Base-by-base conservation (phyloP, 257 asterid species). In the Penstemon barbatus region DNA sequence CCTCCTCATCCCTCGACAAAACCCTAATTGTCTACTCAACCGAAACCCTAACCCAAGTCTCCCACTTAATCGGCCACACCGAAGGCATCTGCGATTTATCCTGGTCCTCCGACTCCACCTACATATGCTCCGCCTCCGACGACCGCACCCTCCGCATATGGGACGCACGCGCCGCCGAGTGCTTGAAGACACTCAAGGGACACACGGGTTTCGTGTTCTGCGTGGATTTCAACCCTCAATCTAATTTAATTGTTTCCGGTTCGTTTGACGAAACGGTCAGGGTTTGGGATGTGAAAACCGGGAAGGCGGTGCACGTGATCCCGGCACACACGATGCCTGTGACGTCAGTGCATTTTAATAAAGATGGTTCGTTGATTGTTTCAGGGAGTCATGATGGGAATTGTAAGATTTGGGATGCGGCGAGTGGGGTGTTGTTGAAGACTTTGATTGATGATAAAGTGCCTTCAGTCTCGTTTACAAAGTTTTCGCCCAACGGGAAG, bases 91-190 rank as follows among this genome's bases (percentile, higher is more conserved):
- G 81, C 79, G 98, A 93, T 76, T 82, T 93, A 4, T 81, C 96
- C 56, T 93, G 97, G 96, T 90, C 97, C 57, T 85, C 89, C 4
- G 98, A 93, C 62, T 90, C 97, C 70, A 84, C 84, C 13, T 90
- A 90, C 87, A 70, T 93, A 49, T 90, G 97, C 78, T 90, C 98
- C 75, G 98, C 97, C 71, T 93, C 98, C 52, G 98, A 93, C 73
- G 98, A 93, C 63, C 85, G 91, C 55, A 88, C 98, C 40, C 78
- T 93, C 83, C 98, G 94, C 60, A 90, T 93, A 66, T 93, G 97
- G 98, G 85, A 73, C 75, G 94, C 87, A 8, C 90, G 90, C 65
- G 57, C 88, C 63, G 88, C 68, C 25, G 98, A 93, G 51, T 86
- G 95, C 82, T 82, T 88, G 64, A 93, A 88, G 70, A 85, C 87